A percentile compares a stretch with the other conserved stretches of the same genome.
Evolutionary conservation across 129 eudicot genomes (phyloP).

Genomic region (Erigeron canadensis): DNA sequence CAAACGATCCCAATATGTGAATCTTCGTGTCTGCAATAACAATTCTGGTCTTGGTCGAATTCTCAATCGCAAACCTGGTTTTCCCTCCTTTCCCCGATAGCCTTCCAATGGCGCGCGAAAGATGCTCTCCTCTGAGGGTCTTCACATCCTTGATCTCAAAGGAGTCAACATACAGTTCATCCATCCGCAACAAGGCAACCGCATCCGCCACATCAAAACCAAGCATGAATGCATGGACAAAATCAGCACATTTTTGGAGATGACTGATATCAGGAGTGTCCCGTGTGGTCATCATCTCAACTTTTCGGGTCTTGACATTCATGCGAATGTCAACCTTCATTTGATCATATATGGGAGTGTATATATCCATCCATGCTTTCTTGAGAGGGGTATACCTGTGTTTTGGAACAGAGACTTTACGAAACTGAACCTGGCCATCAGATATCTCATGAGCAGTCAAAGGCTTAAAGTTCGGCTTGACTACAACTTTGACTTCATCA

Average conservation of each 20-base stretch:
- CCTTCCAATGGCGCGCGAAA: conserved; percentile 75
- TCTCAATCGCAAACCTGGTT: conserved; percentile 72
- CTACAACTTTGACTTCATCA: conserved; percentile 28
- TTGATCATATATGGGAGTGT: conserved; percentile 56
- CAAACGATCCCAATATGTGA: conserved; percentile 71
- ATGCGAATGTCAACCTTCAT: conserved; percentile 82
- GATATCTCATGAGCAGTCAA: conserved; percentile 55
- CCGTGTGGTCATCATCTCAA: conserved; percentile 63
- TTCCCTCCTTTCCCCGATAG: conserved; percentile 77
- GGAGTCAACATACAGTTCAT: conserved; percentile 76
- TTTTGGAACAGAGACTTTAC: conserved; percentile 61
- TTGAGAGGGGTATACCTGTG: conserved; percentile 68
- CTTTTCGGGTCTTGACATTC: conserved; percentile 62
- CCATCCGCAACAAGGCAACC: conserved; percentile 58
- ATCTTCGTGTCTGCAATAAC: conserved; percentile 76
- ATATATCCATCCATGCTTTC: conserved; percentile 80
- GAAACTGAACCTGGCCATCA: conserved; percentile 64
- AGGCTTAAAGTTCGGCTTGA: conserved; percentile 53
- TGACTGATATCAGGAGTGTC: conserved; percentile 76
- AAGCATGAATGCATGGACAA: conserved; percentile 77
- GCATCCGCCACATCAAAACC: conserved; percentile 76
- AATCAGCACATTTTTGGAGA: conserved; percentile 80
- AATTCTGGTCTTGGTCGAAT: conserved; percentile 70
- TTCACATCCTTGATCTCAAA: conserved; percentile 80
- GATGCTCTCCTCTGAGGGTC: conserved; percentile 64